phyloP scores from a whole-genome alignment of 108 stramenopile genomes.

The Skeletonema potamos region DNA sequence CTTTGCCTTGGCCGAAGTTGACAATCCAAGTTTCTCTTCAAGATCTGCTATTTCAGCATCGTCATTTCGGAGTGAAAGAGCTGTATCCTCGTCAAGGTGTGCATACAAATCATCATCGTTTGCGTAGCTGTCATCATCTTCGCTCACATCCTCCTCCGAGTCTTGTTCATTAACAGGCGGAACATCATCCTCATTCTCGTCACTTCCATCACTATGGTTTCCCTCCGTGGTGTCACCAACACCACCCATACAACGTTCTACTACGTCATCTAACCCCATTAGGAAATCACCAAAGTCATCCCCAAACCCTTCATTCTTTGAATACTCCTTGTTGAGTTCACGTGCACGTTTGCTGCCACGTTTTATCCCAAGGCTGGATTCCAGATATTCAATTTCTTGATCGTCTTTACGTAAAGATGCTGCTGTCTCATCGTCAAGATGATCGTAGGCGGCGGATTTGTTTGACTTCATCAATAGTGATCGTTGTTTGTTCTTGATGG shows the following conservation, averaged over 20 bases:
- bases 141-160: constrained; percentile 1
- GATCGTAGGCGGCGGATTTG: constrained; percentile 21
- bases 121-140: constrained; percentile 14
- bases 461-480: background rate
- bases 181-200: constrained; percentile 16
- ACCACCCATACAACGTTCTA: constrained; percentile 48
- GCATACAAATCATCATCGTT: constrained; percentile 38
- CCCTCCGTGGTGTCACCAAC: constrained; percentile 15
- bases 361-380: constrained; percentile 62
- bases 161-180: constrained; percentile 3
- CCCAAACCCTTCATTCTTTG: constrained; percentile 78
- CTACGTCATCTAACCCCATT: constrained; percentile 69
- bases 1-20: constrained; percentile 28
- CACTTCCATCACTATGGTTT: background rate
- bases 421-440: constrained; percentile 62
- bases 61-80: constrained; percentile 43
- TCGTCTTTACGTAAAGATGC: constrained; percentile 76
- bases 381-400: constrained; percentile 80
- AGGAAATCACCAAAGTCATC: constrained; percentile 86
- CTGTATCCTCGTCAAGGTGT: constrained; percentile 49
- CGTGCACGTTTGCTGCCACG: constrained; percentile 5
- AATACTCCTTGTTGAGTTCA: constrained; percentile 71
- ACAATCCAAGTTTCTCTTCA: constrained; percentile 53
- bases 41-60: constrained; percentile 49
- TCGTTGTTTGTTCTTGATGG: constrained; percentile 1